Evolutionary conservation across 2,329 filamentous ascomycete species (phyloP).

Genomic region (Aspergillus sp.): DNA sequence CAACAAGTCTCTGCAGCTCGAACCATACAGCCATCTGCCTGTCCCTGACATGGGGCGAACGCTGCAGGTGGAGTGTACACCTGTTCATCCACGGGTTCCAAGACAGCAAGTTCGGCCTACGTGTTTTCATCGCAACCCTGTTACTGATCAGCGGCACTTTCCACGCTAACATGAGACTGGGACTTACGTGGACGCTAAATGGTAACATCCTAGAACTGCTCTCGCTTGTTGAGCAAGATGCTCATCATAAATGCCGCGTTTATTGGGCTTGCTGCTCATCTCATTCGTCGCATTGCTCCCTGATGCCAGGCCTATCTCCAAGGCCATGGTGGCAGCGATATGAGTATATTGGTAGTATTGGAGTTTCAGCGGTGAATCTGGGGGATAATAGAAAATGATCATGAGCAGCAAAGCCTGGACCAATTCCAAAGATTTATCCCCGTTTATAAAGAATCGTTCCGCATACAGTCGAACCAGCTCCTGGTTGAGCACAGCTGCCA

Average conservation of each 20-base stretch:
- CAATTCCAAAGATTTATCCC: constrained; percentile 52
- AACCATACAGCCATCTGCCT: constrained; percentile 33
- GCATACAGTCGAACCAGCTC: constrained; percentile 51
- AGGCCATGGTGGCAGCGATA: constrained; percentile 51
- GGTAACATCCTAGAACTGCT: constrained; percentile 32
- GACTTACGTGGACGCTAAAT: constrained; percentile 30
- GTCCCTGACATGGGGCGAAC: constrained; percentile 29
- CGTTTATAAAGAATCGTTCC: constrained; percentile 47
- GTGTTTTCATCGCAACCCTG: constrained; percentile 37
- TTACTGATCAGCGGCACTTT: constrained; percentile 5
- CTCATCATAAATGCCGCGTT: constrained; percentile 21
- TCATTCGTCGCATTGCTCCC: constrained; percentile 25
- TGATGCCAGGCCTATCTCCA: constrained; percentile 41
- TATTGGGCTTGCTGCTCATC: constrained; percentile 11
- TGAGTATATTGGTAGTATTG: constrained; percentile 54
- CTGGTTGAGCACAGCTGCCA: constrained; percentile 46
- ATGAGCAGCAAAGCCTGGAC: constrained; percentile 51
- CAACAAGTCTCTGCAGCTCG: constrained; percentile 32
- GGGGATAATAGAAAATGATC: constrained; percentile 51
- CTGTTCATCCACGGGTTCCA: constrained; percentile 37
- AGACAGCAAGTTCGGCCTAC: constrained; percentile 32
- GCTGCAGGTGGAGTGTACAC: constrained; percentile 28
- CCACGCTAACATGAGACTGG: neutral
- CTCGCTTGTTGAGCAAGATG: constrained; percentile 34
- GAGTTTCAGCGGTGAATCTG: constrained; percentile 46